These are phyloP conservation scores for Pythium utonaiense DNA, from an alignment of 352 stramenopile genomes.

Conservation along the genomic window DNA sequence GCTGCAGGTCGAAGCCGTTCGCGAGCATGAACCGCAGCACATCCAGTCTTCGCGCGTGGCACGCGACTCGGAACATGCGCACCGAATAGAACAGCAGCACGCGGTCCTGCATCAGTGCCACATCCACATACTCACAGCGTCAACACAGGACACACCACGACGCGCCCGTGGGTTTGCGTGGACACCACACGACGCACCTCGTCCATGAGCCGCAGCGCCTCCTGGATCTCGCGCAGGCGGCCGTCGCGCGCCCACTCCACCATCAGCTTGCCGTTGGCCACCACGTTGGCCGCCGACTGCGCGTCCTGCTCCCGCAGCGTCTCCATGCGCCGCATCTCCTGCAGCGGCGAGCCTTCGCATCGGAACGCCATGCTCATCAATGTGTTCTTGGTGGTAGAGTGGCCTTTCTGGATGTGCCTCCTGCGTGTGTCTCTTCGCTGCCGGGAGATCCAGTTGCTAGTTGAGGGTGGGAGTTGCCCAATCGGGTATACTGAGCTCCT, in stretches of 20 bases:
- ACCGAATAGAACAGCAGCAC: conserved; percentile 61
- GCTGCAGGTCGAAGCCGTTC: conserved; percentile 62
- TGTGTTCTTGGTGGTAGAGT: neutral
- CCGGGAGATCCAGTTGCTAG: conserved; percentile 2
- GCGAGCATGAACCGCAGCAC: conserved; percentile 59
- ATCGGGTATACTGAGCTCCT: conserved; percentile 1
- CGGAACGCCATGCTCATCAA: conserved; percentile 29
- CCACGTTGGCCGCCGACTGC: conserved; percentile 48
- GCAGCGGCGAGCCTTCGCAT: conserved; percentile 29
- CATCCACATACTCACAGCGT: neutral
- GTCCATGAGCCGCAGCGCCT: conserved; percentile 39
- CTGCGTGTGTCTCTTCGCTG: neutral
- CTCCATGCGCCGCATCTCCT: conserved; percentile 63
- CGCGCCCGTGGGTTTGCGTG: too few relatives aligned
- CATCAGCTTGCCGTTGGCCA: conserved; percentile 64
- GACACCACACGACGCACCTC: conserved; percentile 40
- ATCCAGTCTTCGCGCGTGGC: conserved; percentile 36
- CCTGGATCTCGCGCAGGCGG: conserved; percentile 49
- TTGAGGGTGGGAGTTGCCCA: neutral
- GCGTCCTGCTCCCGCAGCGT: conserved; percentile 37
- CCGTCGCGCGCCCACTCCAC: conserved; percentile 43
- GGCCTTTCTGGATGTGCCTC: neutral
- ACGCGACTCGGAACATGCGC: conserved; percentile 69
- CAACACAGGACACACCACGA: too few relatives aligned
- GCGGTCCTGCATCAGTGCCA: conserved; percentile 25